Conservation (phyloP, 2,329 filamentous ascomycete species). For the Incumbomyces delicatus region DNA sequence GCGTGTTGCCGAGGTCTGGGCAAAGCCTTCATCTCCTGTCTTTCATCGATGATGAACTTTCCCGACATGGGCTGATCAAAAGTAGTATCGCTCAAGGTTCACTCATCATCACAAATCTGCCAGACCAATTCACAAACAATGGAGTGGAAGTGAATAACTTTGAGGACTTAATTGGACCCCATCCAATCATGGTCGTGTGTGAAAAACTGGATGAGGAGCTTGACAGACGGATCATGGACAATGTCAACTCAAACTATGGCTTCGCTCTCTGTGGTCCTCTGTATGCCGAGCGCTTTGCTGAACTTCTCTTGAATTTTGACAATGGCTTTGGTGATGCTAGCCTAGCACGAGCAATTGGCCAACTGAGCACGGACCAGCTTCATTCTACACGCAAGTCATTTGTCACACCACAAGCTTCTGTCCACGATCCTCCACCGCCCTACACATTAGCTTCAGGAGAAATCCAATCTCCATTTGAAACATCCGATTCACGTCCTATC, state of each 20-base stretch:
- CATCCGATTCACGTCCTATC: background rate
- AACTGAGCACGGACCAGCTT: too few relatives aligned
- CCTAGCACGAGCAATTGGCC: too few relatives aligned
- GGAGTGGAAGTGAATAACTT: too few relatives aligned
- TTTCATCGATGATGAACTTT: background rate
- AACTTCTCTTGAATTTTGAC: background rate
- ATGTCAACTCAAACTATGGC: background rate
- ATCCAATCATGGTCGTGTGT: too few relatives aligned
- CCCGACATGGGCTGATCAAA: background rate
- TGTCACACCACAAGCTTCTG: too few relatives aligned
- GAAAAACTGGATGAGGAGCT: background rate
- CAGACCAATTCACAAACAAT: background rate
- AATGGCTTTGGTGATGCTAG: background rate
- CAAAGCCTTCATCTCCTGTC: slow-evolving; percentile 1
- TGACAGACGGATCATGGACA: background rate
- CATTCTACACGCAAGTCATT: too few relatives aligned
- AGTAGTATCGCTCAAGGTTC: background rate
- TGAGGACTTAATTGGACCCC: too few relatives aligned
- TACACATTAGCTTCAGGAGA: too few relatives aligned
- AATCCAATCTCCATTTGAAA: too few relatives aligned
- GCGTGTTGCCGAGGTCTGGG: background rate
- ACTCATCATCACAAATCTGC: slow-evolving; percentile 1
- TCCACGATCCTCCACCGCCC: too few relatives aligned
- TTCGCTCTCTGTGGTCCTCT: background rate
- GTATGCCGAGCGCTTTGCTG: background rate